Evolutionary conservation across 805 yeast species (phyloP).

Genomic region (Jamesozyma jinghongensis): DNA sequence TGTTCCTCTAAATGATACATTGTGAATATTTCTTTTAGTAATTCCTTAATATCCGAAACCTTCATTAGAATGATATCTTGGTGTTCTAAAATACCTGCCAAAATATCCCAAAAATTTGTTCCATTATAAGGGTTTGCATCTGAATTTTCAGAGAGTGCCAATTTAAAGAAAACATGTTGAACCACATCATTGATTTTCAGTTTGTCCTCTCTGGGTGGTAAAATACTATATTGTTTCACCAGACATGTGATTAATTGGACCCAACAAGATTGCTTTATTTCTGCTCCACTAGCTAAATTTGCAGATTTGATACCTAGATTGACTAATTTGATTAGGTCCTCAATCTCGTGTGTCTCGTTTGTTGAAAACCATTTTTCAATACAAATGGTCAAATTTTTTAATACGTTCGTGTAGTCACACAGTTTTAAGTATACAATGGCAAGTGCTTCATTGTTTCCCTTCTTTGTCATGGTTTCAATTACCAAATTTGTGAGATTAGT

Average conservation of each 20-base stretch:
- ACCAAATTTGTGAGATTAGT: constrained; percentile 6
- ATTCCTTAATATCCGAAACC: constrained; percentile 48
- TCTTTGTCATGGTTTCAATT: constrained; percentile 6
- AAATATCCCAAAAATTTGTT: constrained; percentile 45
- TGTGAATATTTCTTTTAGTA: constrained; percentile 53
- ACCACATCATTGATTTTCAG: constrained; percentile 11
- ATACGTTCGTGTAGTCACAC: constrained; percentile 11
- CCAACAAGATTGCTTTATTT: constrained; percentile 16
- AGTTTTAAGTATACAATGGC: constrained; percentile 14
- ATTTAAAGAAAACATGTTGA: constrained; percentile 15
- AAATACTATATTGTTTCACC: constrained; percentile 6
- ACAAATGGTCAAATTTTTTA: constrained; percentile 12
- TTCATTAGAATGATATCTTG: constrained; percentile 41
- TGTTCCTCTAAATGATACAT: constrained; percentile 58
- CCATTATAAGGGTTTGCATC: constrained; percentile 3
- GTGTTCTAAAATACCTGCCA: constrained; percentile 45
- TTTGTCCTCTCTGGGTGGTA: not conserved
- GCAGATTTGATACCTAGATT: constrained; percentile 12
- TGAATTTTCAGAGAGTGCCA: constrained; percentile 14
- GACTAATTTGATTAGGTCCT: constrained; percentile 6
- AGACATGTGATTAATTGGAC: constrained; percentile 17
- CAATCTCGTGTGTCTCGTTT: constrained; percentile 1
- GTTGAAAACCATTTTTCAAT: constrained; percentile 12
- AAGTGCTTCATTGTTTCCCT: constrained; percentile 14
- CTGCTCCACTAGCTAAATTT: constrained; percentile 2